Base-by-base conservation (phyloP, 1,284 basidiomycete species). In the Ustilago esculenta region DNA sequence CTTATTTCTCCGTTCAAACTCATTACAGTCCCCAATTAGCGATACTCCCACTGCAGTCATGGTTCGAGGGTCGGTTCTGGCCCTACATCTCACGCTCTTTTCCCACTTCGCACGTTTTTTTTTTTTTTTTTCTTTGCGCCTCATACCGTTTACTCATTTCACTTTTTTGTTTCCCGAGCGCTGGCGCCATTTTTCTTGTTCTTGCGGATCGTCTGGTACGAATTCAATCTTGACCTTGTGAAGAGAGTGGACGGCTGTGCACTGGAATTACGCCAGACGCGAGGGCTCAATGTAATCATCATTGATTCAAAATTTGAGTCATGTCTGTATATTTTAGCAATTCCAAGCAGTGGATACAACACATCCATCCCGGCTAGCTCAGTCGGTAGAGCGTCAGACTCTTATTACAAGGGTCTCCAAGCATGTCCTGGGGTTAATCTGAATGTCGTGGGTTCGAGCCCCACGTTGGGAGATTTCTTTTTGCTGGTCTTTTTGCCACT, bases 361-460 rank as follows among this genome's bases (percentile, higher is more conserved):
- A 18, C 30, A 21, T 37, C 58, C 37, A 63, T 79, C 77, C 79
- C 79, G 79, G 77, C 77, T 81, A 81, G 79, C 77, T 81, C 79
- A 81, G 77, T 79, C 73, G 79, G 79, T 80, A 79, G 79, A 81
- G 79, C 77, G 78, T 77, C 75, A 76, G 77, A 81, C 79, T 79
- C 77, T 81, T 81, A 81, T 21, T 49, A 21, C 40, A 71, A 66
- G 68, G 44, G 63, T 61, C 57, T 71, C 63, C 67, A 55, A 70
- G 67, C 2, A 14, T 34, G 6, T 18, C 39, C 57, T 50, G 49
- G 56, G 45, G 44, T 64, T 29, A 6, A 78, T 78, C 76, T 74
- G 72, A 74, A 78, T 75, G 76, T 78, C 76, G 72, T 75, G 76
- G 76, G 76, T 78, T 78, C 76, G 76, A 78, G 72, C 76, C 76